A percentile compares a stretch with the other conserved stretches of the same genome.
Conservation (phyloP, 2,329 filamentous ascomycete genomes). For the Microsporum canis region DNA sequence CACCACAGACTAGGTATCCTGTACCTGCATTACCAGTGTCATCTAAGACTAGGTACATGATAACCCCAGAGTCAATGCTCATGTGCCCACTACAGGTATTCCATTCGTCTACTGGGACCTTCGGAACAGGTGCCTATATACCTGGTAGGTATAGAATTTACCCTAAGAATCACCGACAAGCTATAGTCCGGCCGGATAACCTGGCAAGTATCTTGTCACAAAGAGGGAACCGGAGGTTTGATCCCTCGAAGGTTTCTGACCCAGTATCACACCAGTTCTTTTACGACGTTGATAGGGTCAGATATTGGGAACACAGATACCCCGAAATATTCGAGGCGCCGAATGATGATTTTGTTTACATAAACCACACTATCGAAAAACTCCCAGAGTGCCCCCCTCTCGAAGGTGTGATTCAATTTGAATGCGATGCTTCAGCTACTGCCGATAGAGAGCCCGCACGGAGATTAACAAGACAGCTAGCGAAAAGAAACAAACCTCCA, state of each 20-base stretch:
- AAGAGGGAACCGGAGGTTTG: conserved; percentile 12
- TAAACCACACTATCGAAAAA: conserved; percentile 28
- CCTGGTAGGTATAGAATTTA: neutral
- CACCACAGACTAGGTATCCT: neutral
- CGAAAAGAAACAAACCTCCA: neutral
- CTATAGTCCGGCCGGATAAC: neutral
- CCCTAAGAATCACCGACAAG: neutral
- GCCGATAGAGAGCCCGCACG: neutral
- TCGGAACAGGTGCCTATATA: conserved; percentile 27
- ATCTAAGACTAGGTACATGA: conserved; percentile 8
- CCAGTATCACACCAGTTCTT: conserved; percentile 20
- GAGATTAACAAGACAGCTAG: neutral
- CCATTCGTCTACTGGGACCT: conserved; percentile 34
- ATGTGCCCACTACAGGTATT: conserved; percentile 32
- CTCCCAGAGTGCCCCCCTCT: conserved; percentile 25
- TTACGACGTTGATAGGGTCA: conserved; percentile 23
- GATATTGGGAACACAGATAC: conserved; percentile 29
- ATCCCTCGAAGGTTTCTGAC: conserved; percentile 17
- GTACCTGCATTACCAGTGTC: conserved; percentile 16
- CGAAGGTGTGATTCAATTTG: conserved; percentile 26
- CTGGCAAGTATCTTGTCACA: conserved; percentile 24
- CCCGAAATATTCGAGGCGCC: conserved; percentile 21
- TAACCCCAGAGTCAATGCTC: conserved; percentile 20
- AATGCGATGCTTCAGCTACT: conserved; percentile 11
- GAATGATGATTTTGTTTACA: conserved; percentile 22